These are phyloP conservation scores for Solanum hybrid DNA, from an alignment of 305 asterid species.

Conservation along the genomic window DNA sequence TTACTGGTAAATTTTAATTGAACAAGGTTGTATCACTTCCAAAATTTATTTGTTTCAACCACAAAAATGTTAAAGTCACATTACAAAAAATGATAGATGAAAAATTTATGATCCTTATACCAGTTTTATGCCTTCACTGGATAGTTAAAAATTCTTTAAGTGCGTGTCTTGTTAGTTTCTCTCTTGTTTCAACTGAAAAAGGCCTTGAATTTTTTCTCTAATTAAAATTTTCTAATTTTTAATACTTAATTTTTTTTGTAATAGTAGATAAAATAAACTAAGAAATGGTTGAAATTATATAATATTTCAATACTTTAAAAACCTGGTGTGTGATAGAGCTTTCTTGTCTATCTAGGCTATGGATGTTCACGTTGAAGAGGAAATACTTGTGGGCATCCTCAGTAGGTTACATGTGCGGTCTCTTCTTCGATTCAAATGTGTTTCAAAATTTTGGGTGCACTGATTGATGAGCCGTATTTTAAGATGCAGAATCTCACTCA, in stretches of 20 bases:
- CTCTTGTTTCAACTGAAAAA: background rate
- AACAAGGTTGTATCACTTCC: background rate
- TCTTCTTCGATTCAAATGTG: background rate
- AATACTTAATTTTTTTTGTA: background rate
- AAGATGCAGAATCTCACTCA: background rate
- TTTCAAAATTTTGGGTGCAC: background rate
- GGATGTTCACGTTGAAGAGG: background rate
- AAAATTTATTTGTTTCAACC: background rate
- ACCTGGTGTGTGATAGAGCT: background rate
- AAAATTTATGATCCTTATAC: background rate
- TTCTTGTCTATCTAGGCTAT: background rate
- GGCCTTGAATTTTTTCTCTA: background rate
- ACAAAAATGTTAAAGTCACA: background rate
- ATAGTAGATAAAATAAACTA: background rate
- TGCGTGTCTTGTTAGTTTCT: background rate
- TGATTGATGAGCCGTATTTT: background rate
- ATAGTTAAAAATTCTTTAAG: too few relatives aligned
- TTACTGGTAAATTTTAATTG: background rate
- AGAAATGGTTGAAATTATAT: background rate
- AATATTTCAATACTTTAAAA: background rate
- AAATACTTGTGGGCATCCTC: background rate
- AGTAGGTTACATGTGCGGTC: background rate
- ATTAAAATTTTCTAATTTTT: too few relatives aligned
- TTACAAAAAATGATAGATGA: background rate
- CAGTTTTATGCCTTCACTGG: background rate